Evolutionary conservation across 176 grass and related monocot species (phyloP).

Genomic region (Otatea glauca): DNA sequence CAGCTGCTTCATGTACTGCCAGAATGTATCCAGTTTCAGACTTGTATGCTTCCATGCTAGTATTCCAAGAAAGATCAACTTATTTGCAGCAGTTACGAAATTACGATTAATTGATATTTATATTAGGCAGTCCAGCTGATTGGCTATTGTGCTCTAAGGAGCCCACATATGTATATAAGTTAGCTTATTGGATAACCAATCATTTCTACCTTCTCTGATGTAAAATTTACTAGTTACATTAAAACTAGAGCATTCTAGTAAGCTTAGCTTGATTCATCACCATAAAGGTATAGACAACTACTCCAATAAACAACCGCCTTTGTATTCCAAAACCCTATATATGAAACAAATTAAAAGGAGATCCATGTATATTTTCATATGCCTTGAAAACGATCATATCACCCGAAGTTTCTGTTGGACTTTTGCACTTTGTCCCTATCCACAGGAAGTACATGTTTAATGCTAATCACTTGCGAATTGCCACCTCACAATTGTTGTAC

Average conservation of each 20-base stretch:
- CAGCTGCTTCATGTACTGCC: background rate
- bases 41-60: background rate
- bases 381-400: background rate
- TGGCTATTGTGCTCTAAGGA: background rate
- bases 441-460: background rate
- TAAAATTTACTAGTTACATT: background rate
- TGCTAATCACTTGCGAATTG: conserved; percentile 9
- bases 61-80: background rate
- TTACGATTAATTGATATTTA: background rate
- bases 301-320: too few relatives aligned
- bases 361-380: background rate
- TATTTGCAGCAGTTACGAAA: background rate
- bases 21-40: too few relatives aligned
- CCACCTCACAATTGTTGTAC: background rate
- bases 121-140: background rate
- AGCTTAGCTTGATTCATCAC: background rate
- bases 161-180: background rate
- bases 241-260: background rate
- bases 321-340: background rate
- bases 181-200: background rate
- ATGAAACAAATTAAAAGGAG: background rate
- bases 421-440: conserved; percentile 25
- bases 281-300: background rate
- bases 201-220: background rate
- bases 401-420: background rate